Evolutionary conservation across 441 rosid genomes (phyloP).

Genomic region (Adansonia rubrostipa): DNA sequence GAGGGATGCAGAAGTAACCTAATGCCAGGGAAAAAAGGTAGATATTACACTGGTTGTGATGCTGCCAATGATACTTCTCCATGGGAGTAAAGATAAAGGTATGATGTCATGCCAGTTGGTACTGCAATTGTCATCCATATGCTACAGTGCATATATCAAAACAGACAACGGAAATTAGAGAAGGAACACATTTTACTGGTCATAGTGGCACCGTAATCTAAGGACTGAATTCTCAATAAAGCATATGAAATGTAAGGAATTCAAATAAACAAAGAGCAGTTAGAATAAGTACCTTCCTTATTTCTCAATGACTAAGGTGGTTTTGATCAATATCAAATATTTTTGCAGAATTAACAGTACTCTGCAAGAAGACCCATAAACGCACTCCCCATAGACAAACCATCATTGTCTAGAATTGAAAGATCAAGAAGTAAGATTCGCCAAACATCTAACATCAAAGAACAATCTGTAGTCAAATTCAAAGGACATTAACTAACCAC

Average conservation of each 20-base stretch:
- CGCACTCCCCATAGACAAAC: constrained; percentile 75
- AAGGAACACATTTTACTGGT: neutral
- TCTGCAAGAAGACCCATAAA: constrained; percentile 68
- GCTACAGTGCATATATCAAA: constrained; percentile 63
- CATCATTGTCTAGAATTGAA: constrained; percentile 63
- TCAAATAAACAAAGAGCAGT: neutral
- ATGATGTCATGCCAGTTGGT: constrained; percentile 79
- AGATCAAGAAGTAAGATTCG: constrained; percentile 15
- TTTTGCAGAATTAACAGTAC: constrained; percentile 62
- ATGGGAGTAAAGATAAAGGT: constrained; percentile 73
- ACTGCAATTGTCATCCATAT: constrained; percentile 75
- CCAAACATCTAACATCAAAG: neutral
- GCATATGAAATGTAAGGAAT: neutral
- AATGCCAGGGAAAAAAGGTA: constrained; percentile 34
- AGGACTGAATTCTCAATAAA: constrained; percentile 10
- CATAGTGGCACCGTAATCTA: neutral
- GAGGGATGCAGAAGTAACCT: neutral
- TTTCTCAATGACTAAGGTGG: constrained; percentile 64
- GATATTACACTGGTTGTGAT: constrained; percentile 73
- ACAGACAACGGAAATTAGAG: constrained; percentile 7
- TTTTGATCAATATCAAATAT: constrained; percentile 67
- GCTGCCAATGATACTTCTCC: constrained; percentile 84
- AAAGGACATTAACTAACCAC: constrained; percentile 49
- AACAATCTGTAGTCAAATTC: constrained; percentile 10
- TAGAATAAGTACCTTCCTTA: constrained; percentile 58